A percentile compares a stretch with the other conserved stretches of the same genome.
Evolutionary conservation across 176 grass and related monocot species (phyloP).

Genomic region (Oryza officinalis): DNA sequence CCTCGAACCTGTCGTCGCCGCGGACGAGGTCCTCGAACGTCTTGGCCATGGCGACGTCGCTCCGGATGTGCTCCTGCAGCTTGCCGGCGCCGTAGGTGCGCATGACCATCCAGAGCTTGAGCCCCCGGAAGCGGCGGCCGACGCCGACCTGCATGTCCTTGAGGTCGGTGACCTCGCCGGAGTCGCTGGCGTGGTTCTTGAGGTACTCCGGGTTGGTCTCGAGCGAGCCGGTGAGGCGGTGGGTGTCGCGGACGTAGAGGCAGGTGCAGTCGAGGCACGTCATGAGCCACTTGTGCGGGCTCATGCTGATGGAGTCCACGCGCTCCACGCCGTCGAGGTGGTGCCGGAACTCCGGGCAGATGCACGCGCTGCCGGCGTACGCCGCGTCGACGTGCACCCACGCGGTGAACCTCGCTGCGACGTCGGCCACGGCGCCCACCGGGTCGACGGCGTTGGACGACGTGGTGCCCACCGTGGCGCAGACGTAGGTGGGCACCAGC

Average conservation of each 20-base stretch:
- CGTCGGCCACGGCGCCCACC: slow-evolving; percentile 31
- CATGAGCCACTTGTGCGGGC: slow-evolving; percentile 59
- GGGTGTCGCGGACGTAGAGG: slow-evolving; percentile 39
- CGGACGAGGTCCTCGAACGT: slow-evolving; percentile 46
- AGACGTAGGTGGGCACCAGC: slow-evolving; percentile 55
- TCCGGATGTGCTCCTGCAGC: slow-evolving; percentile 58
- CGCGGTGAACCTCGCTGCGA: neutral
- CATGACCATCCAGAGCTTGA: slow-evolving; percentile 67
- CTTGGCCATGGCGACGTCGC: slow-evolving; percentile 62
- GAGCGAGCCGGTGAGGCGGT: slow-evolving; percentile 27
- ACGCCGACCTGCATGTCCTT: slow-evolving; percentile 65
- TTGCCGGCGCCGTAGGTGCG: slow-evolving; percentile 39
- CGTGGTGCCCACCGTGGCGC: slow-evolving; percentile 56
- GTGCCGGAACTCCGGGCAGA: slow-evolving; percentile 65
- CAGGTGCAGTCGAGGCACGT: slow-evolving; percentile 60
- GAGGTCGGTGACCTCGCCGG: slow-evolving; percentile 44
- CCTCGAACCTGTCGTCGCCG: slow-evolving; percentile 46
- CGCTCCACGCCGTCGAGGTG: slow-evolving; percentile 51
- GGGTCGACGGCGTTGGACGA: slow-evolving; percentile 60
- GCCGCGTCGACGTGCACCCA: slow-evolving; percentile 65
- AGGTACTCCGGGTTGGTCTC: slow-evolving; percentile 61
- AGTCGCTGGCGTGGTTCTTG: slow-evolving; percentile 59
- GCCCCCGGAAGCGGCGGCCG: slow-evolving; percentile 50
- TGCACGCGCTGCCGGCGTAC: slow-evolving; percentile 55
- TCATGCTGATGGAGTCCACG: slow-evolving; percentile 50